Conservation (phyloP, 225 moss, liverwort and hornwort genomes). For the Sphagnum contortum region DNA sequence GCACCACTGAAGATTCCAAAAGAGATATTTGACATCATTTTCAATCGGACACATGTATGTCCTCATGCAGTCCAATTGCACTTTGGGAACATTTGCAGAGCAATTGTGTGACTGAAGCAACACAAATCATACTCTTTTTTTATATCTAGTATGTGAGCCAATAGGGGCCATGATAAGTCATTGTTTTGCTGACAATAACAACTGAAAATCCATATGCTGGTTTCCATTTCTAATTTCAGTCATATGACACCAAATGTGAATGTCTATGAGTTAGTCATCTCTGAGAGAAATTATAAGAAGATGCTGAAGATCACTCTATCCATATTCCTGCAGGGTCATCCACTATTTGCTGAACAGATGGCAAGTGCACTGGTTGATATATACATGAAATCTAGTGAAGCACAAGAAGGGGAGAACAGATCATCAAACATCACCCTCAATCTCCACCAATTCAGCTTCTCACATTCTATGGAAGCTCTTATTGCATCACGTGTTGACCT, state of each 20-base stretch:
- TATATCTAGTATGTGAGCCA: neutral
- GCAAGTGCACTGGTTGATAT: constrained; percentile 34
- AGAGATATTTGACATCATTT: constrained; percentile 29
- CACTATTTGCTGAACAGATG: constrained; percentile 48
- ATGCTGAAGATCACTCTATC: too few species aligned
- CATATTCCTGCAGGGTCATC: constrained; percentile 29
- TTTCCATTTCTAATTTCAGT: too few species aligned
- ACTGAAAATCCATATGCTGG: too few species aligned
- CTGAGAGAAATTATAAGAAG: too few species aligned
- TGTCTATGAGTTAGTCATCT: too few species aligned
- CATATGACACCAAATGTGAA: too few species aligned
- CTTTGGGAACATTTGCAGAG: neutral
- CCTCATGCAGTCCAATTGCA: neutral
- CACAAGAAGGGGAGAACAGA: constrained; percentile 12
- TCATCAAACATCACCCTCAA: constrained; percentile 12
- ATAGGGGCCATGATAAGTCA: too few species aligned
- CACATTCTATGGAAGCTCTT: constrained; percentile 43
- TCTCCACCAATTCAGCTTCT: constrained; percentile 35
- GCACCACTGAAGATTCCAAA: constrained; percentile 14
- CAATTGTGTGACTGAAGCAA: neutral
- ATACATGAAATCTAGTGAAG: constrained; percentile 14
- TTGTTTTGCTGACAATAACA: too few species aligned
- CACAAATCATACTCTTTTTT: neutral
- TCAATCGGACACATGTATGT: constrained; percentile 33
- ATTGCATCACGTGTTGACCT: constrained; percentile 43